Base-by-base conservation (phyloP, 495 filamentous ascomycete species). In the Aspergillus mulundensis region DNA sequence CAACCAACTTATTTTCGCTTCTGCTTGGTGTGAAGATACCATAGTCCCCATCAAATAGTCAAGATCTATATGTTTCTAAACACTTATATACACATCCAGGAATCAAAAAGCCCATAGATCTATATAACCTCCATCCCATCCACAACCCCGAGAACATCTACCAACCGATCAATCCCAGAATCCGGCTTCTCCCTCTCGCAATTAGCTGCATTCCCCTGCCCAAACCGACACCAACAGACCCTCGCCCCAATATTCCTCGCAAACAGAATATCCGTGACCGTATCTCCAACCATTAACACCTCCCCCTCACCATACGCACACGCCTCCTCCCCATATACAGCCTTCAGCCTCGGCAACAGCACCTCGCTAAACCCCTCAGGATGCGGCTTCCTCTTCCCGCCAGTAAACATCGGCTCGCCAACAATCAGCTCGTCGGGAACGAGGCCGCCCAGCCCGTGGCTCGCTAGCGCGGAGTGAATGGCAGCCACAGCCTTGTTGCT, bases 401-500 rank as follows among this genome's bases (percentile, higher is more conserved):
- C 61, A 6, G 57, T 52, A 1, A 61, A 61, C 50, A 59, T 65
- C 24, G 62, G 63, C 45, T 54, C 52, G 2, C 67, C 67, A 15
- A 70, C 46, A 14, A 70, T 64, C 25, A 68, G 34, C 14, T 58
- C 47, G 11, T 66, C 63, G 0, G 58, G 60, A 14, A 68, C 49
- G 18, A 28, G 53, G 3, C 39, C 60, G 5, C 32, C 49, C 0
- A 70, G 42, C 5, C 54, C 60, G 23, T 61, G 57, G 16, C 53
- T 57, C 34, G 50, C 43, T 41, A 70, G 50, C 0, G 65, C 63
- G 1, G 61, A 61, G 30, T 54, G 58, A 0, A 70, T 59, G 0
- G 67, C 67, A 5, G 36, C 57, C 3, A 62, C 61, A 19, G 53
- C 63, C 43, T 70, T 70, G 25, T 70, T 70, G 34, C 57, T 68